Base-by-base conservation (phyloP, 164 flowering plant species). In the Piper longum region DNA sequence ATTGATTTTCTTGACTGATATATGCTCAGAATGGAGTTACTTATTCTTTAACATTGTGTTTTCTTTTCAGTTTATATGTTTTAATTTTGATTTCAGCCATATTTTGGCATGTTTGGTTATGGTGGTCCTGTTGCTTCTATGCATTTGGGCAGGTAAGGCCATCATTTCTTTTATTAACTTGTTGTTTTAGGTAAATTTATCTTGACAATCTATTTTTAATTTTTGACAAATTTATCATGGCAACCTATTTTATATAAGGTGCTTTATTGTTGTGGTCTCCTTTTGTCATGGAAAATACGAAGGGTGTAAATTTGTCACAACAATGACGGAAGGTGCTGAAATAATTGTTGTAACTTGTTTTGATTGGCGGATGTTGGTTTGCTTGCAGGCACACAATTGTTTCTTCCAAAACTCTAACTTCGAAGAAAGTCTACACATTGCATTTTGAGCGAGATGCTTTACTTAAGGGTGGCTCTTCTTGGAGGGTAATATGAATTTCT, bases 81-180 rank as follows among this genome's bases (percentile, higher is more conserved):
- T 14, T 48, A 14, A 48, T 48, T 48, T 48, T 48, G 40, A 19
- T 19, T 78, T 78, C 84, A 90, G 95, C 95, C 95, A 57, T 77
- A 63, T 70, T 90, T 90, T 74, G 97, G 95, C 18, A 85, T 87
- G 95, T 90, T 85, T 77, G 97, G 97, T 40, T 87, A 79, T 76
- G 97, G 95, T 58, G 95, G 97, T 41, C 77, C 84, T 11, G 75
- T 84, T 59, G 89, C 97, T 11, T 79, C 89, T 4, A 87, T 87
- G 95, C 82, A 81, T 69, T 66, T 90, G 58, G 97, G 97, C 63
- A 83, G 89, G 95, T 87, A 76, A 57, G 63, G 5, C n/a, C 58
- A 59, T 13, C 56, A 14, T 45, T 5, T 11, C 19, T 13, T 16
- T 19, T 60, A 11, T 55, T 54, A 7, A 5, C 7, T 63, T 55